Evolutionary conservation across 352 stramenopile genomes (phyloP), one percentile per base, ranked within the genome.

Genomic region (Bremia lactucae): DNA sequence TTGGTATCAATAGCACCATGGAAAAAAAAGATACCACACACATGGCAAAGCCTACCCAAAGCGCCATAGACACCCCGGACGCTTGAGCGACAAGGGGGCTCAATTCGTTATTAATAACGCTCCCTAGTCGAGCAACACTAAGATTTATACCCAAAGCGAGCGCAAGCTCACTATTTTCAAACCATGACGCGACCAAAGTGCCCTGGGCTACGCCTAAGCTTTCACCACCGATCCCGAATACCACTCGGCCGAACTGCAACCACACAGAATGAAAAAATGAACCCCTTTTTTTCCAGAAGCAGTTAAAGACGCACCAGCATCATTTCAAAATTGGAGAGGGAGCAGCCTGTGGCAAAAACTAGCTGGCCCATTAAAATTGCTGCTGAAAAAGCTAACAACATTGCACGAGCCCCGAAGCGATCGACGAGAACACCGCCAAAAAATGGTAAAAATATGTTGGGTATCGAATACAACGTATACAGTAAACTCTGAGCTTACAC

Each of bases 401-500:
- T 94, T 28, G 77, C 48, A 4, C 84, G 72, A 14, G 85, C 76
- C 21, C 90, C 90, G 24, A 92, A 87, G 33, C 75, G 69, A 52
- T 96, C 86, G 9, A 96, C 83, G 19, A 97, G 64, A 21, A 92
- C 78, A 16, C 90, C 91, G 18, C 91, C 91, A 38, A 96, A 94
- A 53, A 97, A 95, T 13, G 91, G 91, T 35, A 97, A 48, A 20
- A 96, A 45, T 22, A 96, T 89, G 52, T 96, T 97, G 10, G 88
- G 88, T 37, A 95, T 73, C 28, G 80, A 95, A 61, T 96, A 96
- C 34, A 96, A 52, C 15, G 84, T 96, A 63, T 97, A 97, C 24
- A 97, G 62, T 42, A 96, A 52, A 46, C 94, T 95, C 77, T 95
- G n/a, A n/a, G n/a, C n/a, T n/a, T n/a, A n/a, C n/a, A n/a, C n/a